Evolutionary conservation across 495 filamentous ascomycete genomes (phyloP), one percentile per base, ranked within the genome.

Genomic region (Darksidea phi): DNA sequence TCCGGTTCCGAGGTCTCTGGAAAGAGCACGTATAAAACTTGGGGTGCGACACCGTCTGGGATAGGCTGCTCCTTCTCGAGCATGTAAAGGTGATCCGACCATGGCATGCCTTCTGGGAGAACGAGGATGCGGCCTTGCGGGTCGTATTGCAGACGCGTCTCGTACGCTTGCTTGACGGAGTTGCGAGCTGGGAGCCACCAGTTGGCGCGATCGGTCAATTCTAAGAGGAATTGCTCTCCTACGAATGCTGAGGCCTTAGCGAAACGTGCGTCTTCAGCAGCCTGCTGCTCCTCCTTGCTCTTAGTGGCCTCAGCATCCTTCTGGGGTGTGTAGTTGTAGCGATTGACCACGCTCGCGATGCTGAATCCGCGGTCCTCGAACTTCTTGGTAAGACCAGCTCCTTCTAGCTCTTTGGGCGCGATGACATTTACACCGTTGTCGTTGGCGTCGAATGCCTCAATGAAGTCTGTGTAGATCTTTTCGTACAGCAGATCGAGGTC

Each of bases 391-490:
- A 96, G 68, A 12, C 82, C 84, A 1, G 88, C 86, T 8, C 81
- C 80, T 17, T 74, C 70, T 7, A 95, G 66, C 6, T 76, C 83
- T 6, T 79, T 41, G 1, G 84, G 71, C 67, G 93, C 88, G 74
- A 96, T 96, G 42, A 75, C 84, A 17, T 81, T 82, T 70, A 98
- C 88, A 61, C 94, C 94, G 74, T 98, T 98, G 77, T 98, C 94
- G 73, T 97, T 92, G 56, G 91, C 94, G 75, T 98, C 94, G 41
- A 98, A 84, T 17, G 94, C 90, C 76, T 98, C 94, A 74, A 98
- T 84, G 75, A 97, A 96, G 69, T 88, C 87, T 48, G 84, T 85
- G 79, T 98, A 98, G 23, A 98, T 72, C 77, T 97, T 97, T 69
- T 84, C 78, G 79, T 85, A 96, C 25, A 97, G 75, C 23, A 95